Evolutionary conservation across 2,329 filamentous ascomycete species (phyloP).

Genomic region (Verticillium tricorpus): DNA sequence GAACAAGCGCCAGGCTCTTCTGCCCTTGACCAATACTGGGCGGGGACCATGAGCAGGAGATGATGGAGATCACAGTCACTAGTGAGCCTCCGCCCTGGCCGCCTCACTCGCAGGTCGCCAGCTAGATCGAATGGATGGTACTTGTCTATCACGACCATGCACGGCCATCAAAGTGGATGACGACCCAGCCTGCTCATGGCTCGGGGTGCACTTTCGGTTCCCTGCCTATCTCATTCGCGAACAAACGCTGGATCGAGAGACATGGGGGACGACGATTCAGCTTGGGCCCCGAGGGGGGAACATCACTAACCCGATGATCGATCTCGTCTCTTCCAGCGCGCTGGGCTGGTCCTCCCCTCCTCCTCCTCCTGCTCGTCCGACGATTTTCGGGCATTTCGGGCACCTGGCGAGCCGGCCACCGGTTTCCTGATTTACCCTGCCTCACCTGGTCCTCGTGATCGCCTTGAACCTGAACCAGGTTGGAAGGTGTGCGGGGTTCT

Average conservation of each 20-base stretch:
- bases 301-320: background rate
- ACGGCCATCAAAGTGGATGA: too few relatives aligned
- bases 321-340: background rate
- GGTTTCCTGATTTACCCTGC: too few relatives aligned
- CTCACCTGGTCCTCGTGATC: background rate
- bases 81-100: background rate
- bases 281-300: background rate
- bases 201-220: background rate
- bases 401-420: background rate
- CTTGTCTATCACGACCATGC: too few relatives aligned
- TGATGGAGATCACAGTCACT: background rate
- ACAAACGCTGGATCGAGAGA: background rate
- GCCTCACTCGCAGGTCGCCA: background rate
- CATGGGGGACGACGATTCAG: background rate
- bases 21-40: background rate
- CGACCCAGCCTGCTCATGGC: background rate
- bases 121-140: too few relatives aligned
- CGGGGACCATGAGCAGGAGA: background rate
- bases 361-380: background rate
- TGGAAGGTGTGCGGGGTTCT: background rate
- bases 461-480: background rate
- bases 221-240: background rate
- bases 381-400: background rate
- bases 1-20: background rate
- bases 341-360: background rate